Evolutionary conservation across 2,329 filamentous ascomycete species (phyloP), one percentile per base, ranked within the genome.

Genomic region (Fusarium illudens): DNA sequence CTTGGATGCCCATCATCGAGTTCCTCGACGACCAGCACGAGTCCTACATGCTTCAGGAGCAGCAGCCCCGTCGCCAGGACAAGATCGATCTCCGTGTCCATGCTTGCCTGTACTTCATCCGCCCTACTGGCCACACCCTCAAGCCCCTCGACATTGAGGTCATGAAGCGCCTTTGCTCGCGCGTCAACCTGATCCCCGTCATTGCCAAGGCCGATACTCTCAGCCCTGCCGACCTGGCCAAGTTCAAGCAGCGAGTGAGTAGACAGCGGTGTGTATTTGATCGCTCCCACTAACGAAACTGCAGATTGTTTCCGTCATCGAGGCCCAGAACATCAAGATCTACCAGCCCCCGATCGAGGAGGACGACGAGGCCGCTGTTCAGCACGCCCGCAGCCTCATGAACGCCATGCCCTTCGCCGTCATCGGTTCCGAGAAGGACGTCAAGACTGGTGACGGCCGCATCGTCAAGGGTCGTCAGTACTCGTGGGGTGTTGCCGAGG

Each of bases 41-140:
- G 87, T 99, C 96, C 34, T 99, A 99, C 84, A 99, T 99, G 96
- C 88, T 99, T 79, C 96, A 99, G 87, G 96, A 99, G 89, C 96
- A 99, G 84, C 96, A 99, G 84, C 96, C 96, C 75, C 93, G 93
- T 83, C 94, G 96, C 78, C 90, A 92, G 77, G 96, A 99, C 87
- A 99, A 98, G 89, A 99, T 99, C 77, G 96, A 99, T 80, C 92
- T 99, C 77, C 94, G 96, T 84, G 96, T 99, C 73, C 96, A 99
- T 81, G 92, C 95, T 72, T 99, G 96, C 83, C 83, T 99, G 79
- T 99, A 99, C 89, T 99, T 99, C 84, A 98, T 99, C 82, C 91
- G 96, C 79, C 96, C 96, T 61, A 99, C 96, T 58, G 96, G 96
- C 79, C 96, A 99, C 87, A 97, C 95, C 74, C 84, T 99, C 76